Percentiles rank a stretch among this genome's conserved stretches.
These are phyloP conservation scores for Oenanthe sinensis DNA, from an alignment of 129 eudicot genomes.

Conservation along the genomic window DNA sequence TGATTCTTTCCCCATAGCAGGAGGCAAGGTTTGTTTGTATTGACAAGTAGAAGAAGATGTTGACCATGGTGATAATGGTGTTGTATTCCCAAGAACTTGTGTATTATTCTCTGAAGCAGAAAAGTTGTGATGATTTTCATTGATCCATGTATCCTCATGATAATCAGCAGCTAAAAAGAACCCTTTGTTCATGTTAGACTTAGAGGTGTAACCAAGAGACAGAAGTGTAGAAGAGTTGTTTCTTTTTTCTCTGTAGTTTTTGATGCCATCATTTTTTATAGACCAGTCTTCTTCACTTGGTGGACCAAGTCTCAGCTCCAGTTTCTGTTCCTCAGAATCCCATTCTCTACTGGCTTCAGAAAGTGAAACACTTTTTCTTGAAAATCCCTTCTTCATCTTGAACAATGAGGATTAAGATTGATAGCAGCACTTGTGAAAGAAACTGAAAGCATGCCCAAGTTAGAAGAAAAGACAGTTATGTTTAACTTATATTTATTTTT, in stretches of 20 bases:
- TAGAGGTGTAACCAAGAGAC: constrained; percentile 23
- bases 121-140: neutral
- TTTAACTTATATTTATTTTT: neutral
- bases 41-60: neutral
- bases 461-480: neutral
- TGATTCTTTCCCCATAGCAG: constrained; percentile 37
- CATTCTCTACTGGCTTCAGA: constrained; percentile 26
- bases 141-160: neutral
- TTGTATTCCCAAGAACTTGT: neutral
- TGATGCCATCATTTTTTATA: neutral
- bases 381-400: constrained; percentile 29
- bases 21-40: constrained; percentile 13
- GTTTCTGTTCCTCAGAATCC: constrained; percentile 54
- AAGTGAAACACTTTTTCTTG: constrained; percentile 49
- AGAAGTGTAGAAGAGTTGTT: constrained; percentile 11
- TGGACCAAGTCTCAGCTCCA: constrained; percentile 81
- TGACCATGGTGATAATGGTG: neutral
- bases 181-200: constrained; percentile 1
- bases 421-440: neutral
- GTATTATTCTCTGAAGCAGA: neutral
- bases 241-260: neutral
- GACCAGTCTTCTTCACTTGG: constrained; percentile 91
- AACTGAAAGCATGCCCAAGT: constrained; percentile 15
- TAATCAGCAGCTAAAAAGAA: neutral
- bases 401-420: neutral